Evolutionary conservation across 1,139 yeast genomes (phyloP), one percentile per base, ranked within the genome.

Genomic region (Saccharomycopsis crataegensis): DNA sequence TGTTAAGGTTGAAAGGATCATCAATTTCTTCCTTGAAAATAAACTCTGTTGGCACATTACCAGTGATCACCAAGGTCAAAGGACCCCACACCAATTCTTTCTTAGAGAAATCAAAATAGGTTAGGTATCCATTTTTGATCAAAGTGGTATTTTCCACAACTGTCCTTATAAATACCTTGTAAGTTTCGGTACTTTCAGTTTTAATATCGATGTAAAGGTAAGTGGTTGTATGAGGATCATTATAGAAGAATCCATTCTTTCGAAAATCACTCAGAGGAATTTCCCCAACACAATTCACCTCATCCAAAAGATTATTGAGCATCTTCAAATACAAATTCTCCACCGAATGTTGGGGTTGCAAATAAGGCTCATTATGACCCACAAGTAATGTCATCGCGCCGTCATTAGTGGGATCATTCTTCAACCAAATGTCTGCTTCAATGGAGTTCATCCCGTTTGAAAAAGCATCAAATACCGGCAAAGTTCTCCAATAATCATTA

Each of bases 361-460:
- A 67, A 53, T 74, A 76, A 4, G 70, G 71, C 56, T 70, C 70
- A 58, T 78, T 80, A 63, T 86, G 93, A 2, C 91, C 91, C 47
- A 85, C 89, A 52, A 75, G 83, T n/a, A 85, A 67, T 8, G 36
- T 31, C n/a, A 41, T 22, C 6, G 40, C 38, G 3, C 46, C 37
- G 8, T 31, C 17, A 37, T 16, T 32, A 7, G 31, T 44, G 36
- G 43, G 54, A 11, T 65, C 58, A 3, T 72, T 68, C 51, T 75
- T 73, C 46, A 70, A 67, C 89, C 89, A 86, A 45, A 84, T 78
- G 64, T 86, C 94, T 31, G 86, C 85, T 65, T 86, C 93, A 8
- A 84, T 75, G 50, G 88, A 80, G 50, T 73, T 73, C 32, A 79
- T 76, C 1, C 91, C 93, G 34, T 69, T 66, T 12, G 74, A 69